These are phyloP conservation scores for Pseudocercospora cruenta DNA, from an alignment of 2,329 filamentous ascomycete species.

Conservation along the genomic window DNA sequence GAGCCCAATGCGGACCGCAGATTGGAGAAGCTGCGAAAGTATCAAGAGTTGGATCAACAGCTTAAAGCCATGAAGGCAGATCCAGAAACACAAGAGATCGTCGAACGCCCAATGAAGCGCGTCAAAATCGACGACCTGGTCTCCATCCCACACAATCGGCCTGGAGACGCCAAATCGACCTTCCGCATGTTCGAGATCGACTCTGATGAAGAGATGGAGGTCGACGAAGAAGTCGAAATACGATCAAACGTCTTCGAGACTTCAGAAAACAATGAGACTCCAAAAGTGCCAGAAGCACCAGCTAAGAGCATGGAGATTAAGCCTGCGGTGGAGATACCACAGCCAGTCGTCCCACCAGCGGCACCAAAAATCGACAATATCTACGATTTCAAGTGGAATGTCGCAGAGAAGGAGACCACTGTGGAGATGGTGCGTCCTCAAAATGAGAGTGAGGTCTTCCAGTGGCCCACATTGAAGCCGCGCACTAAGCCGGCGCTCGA, in stretches of 20 bases:
- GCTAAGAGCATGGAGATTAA: neutral
- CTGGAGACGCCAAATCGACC: slow-evolving; percentile 35
- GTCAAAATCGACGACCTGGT: slow-evolving; percentile 39
- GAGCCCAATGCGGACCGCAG: slow-evolving; percentile 36
- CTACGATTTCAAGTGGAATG: neutral
- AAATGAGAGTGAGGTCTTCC: neutral
- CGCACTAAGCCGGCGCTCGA: neutral
- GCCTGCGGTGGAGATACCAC: neutral
- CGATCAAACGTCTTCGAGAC: slow-evolving; percentile 32
- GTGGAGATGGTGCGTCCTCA: neutral
- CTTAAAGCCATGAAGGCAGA: slow-evolving; percentile 32
- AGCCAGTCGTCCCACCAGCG: neutral
- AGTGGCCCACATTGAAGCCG: neutral
- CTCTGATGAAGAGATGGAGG: slow-evolving; percentile 41
- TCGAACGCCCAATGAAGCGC: slow-evolving; percentile 33
- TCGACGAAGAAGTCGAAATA: slow-evolving; percentile 31
- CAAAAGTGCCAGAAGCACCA: neutral
- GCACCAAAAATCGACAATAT: neutral
- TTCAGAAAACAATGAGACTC: slow-evolving; percentile 13
- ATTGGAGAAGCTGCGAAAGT: slow-evolving; percentile 31
- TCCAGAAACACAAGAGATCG: slow-evolving; percentile 32
- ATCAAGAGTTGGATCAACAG: slow-evolving; percentile 28
- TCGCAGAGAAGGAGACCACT: neutral
- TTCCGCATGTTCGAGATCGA: slow-evolving; percentile 38
- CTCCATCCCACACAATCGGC: slow-evolving; percentile 36